Evolutionary conservation across 2,329 filamentous ascomycete genomes (phyloP).

Genomic region (Chrysoporthe cubensis): DNA sequence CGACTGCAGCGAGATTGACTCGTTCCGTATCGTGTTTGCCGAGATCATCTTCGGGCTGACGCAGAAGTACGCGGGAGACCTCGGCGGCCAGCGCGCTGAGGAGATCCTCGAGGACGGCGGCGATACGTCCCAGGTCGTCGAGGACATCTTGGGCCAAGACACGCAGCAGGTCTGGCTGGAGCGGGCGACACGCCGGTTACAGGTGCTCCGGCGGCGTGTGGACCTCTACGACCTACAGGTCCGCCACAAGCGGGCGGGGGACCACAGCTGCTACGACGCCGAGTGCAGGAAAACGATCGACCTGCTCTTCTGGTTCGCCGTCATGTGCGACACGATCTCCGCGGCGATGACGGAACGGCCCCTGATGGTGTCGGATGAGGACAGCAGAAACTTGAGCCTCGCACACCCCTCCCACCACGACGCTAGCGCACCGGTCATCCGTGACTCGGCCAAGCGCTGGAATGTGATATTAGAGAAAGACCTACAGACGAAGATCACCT

Average conservation of each 20-base stretch:
- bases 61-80: slow-evolving; percentile 34
- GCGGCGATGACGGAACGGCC: slow-evolving; percentile 50
- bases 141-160: slow-evolving; percentile 24
- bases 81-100: not conserved
- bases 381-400: slow-evolving; percentile 34
- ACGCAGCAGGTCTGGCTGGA: slow-evolving; percentile 26
- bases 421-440: not conserved
- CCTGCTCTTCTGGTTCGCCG: slow-evolving; percentile 58
- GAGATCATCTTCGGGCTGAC: slow-evolving; percentile 45
- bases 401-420: slow-evolving; percentile 26
- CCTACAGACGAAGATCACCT: slow-evolving; percentile 20
- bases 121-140: slow-evolving; percentile 20
- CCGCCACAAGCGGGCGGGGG: not conserved
- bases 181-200: slow-evolving; percentile 22
- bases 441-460: slow-evolving; percentile 17
- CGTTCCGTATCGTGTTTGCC: slow-evolving; percentile 43
- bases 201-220: slow-evolving; percentile 21
- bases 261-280: slow-evolving; percentile 15
- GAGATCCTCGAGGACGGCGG: slow-evolving; percentile 7
- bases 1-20: slow-evolving; percentile 41
- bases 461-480: slow-evolving; percentile 25
- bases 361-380: slow-evolving; percentile 45
- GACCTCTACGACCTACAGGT: slow-evolving; percentile 21
- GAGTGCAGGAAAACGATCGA: slow-evolving; percentile 50
- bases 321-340: slow-evolving; percentile 29